Conservation (phyloP, 768 basidiomycete genomes). For the Gymnopilus dilepis region DNA sequence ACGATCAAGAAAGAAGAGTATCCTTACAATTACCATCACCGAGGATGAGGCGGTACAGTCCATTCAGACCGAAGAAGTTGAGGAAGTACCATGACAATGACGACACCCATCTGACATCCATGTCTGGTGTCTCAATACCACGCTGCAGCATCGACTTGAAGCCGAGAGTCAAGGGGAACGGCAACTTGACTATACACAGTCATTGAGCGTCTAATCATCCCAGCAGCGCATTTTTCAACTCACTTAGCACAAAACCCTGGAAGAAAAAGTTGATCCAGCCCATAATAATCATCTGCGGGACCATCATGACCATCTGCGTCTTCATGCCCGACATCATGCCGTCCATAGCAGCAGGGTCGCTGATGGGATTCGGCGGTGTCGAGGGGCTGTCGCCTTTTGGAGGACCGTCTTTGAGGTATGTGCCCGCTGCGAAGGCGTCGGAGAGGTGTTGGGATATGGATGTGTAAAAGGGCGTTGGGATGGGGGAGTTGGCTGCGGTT, state of each 20-base stretch:
- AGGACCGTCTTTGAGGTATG: constrained; percentile 86
- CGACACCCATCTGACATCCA: constrained; percentile 99
- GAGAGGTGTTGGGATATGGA: constrained; percentile 78
- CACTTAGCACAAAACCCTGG: constrained; percentile 96
- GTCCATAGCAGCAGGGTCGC: constrained; percentile 93
- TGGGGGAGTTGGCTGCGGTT: constrained; percentile 79
- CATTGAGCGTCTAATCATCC: constrained; percentile 1
- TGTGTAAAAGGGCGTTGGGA: constrained; percentile 74
- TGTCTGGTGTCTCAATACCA: constrained; percentile 92
- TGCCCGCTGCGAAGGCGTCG: constrained; percentile 72
- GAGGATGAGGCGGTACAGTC: constrained; percentile 91
- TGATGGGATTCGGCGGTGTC: constrained; percentile 79
- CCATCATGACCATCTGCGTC: constrained; percentile 99
- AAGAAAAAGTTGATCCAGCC: constrained; percentile 99
- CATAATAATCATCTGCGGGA: constrained; percentile 98
- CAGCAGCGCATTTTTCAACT: constrained; percentile 40
- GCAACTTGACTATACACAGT: constrained; percentile 76
- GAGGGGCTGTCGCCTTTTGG: constrained; percentile 64
- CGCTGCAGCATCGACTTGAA: constrained; percentile 99
- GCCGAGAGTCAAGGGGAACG: constrained; percentile 94
- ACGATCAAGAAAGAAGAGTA: constrained; percentile 12
- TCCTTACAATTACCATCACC: constrained; percentile 85
- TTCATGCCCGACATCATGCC: constrained; percentile 99
- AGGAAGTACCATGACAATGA: constrained; percentile 99
- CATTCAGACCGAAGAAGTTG: constrained; percentile 97